These are phyloP conservation scores for Tricholoma matsutake DNA, from an alignment of 768 basidiomycete species.

Conservation along the genomic window DNA sequence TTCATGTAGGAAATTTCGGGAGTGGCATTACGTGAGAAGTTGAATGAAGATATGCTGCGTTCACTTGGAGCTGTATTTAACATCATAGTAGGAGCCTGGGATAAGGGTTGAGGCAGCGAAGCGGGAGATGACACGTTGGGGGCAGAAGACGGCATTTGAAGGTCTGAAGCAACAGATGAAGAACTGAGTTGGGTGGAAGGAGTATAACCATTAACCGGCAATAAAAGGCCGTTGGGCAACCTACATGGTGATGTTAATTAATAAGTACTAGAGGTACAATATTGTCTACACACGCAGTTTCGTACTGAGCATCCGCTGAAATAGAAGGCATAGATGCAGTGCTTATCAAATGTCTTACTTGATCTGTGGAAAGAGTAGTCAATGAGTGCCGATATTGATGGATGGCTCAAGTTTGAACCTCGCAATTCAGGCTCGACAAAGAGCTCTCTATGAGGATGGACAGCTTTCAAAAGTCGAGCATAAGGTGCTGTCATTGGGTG, in stretches of 20 bases:
- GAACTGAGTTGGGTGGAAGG: constrained; percentile 14
- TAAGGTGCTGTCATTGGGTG: constrained; percentile 36
- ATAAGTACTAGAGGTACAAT: constrained; percentile 1
- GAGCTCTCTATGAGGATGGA: constrained; percentile 24
- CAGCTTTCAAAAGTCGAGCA: constrained; percentile 28
- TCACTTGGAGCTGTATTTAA: background rate
- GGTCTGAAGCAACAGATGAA: constrained; percentile 14
- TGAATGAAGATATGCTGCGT: background rate
- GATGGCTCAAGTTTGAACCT: constrained; percentile 18
- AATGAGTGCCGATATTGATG: background rate
- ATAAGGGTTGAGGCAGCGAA: background rate
- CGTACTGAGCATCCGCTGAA: background rate
- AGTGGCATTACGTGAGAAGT: background rate
- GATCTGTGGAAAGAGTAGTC: background rate
- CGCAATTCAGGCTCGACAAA: constrained; percentile 35
- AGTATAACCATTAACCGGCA: background rate
- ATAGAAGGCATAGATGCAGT: background rate
- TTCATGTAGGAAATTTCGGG: background rate
- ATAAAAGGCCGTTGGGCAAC: background rate
- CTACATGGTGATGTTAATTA: background rate
- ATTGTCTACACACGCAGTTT: constrained; percentile 1
- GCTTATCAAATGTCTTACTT: background rate
- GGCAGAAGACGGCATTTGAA: constrained; percentile 3
- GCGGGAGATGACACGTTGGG: background rate
- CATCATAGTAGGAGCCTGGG: background rate